Conservation (phyloP, 2,329 filamentous ascomycete genomes). For the Penicillium sp. region DNA sequence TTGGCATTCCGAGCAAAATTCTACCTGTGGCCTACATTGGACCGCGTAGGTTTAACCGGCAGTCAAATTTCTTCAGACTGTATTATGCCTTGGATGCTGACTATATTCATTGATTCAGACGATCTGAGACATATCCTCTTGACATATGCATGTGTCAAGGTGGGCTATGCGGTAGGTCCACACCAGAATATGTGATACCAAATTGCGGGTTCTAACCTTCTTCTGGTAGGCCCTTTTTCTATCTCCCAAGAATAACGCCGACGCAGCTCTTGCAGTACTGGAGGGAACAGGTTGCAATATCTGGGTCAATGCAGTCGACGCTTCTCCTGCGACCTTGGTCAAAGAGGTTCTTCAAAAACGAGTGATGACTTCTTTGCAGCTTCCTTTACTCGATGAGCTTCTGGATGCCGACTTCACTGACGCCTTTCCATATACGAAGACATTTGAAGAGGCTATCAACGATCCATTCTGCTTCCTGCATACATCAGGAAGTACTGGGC, state of each 20-base stretch:
- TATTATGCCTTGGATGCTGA: background rate
- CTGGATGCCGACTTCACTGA: background rate
- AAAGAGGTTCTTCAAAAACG: no score
- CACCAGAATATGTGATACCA: background rate
- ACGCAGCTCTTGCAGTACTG: background rate
- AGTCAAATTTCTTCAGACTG: background rate
- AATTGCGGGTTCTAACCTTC: background rate
- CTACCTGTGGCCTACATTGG: constrained; percentile 7
- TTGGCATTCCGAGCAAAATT: background rate
- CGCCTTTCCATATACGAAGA: background rate
- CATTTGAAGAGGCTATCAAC: background rate
- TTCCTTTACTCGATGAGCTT: background rate
- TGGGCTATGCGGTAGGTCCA: constrained; percentile 2
- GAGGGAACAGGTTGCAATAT: background rate
- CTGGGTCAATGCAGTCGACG: background rate
- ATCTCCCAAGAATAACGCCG: background rate
- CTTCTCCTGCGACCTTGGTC: background rate
- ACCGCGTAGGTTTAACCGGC: constrained; percentile 1
- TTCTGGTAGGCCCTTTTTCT: background rate
- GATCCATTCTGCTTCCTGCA: background rate
- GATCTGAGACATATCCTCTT: constrained; percentile 7
- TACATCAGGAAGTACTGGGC: background rate
- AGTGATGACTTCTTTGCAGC: background rate
- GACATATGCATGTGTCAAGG: constrained; percentile 7
- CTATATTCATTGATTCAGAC: background rate